Percentiles rank a stretch among this genome's conserved stretches.
phyloP scores from a whole-genome alignment of 1,139 yeast genomes.

The Lodderomyces margitis region DNA sequence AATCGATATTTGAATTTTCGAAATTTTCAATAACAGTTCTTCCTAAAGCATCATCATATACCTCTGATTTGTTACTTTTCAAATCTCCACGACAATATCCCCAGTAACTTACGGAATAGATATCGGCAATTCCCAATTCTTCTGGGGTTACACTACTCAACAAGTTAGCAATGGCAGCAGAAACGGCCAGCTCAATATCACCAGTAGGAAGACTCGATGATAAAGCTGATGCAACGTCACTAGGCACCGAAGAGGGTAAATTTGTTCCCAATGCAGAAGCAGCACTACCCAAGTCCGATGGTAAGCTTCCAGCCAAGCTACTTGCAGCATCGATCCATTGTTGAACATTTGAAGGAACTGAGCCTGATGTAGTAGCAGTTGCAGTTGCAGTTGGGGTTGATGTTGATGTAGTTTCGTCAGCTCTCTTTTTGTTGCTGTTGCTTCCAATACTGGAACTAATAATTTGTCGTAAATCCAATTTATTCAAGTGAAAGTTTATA shows the following conservation, averaged over 20 bases:
- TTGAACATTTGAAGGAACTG: slow-evolving; percentile 3
- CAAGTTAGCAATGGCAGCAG: slow-evolving; percentile 15
- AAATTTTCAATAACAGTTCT: slow-evolving; percentile 11
- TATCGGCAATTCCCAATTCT: slow-evolving; percentile 54
- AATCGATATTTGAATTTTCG: slow-evolving; percentile 37
- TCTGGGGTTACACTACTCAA: slow-evolving; percentile 20
- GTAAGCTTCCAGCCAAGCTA: slow-evolving; percentile 1
- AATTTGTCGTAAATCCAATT: slow-evolving; percentile 33
- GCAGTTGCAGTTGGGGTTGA: slow-evolving; percentile 5
- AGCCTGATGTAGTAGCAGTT: slow-evolving; percentile 4
- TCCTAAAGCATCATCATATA: slow-evolving; percentile 11
- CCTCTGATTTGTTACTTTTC: slow-evolving; percentile 13
- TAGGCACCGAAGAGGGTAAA: slow-evolving; percentile 3
- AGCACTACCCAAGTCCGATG: slow-evolving; percentile 6
- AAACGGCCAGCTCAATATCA: slow-evolving; percentile 14
- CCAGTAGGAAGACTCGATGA: slow-evolving; percentile 6
- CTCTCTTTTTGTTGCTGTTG: background rate
- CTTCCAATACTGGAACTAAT: slow-evolving; percentile 17
- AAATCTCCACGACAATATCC: slow-evolving; percentile 66
- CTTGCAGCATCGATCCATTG: slow-evolving; percentile 2
- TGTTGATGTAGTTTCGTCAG: slow-evolving; percentile 6
- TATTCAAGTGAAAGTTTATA: slow-evolving; percentile 36
- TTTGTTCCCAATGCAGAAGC: slow-evolving; percentile 8
- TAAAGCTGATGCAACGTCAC: background rate
- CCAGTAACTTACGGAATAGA: slow-evolving; percentile 66